Percentiles rank a stretch among this genome's conserved stretches.
Evolutionary conservation across 2,329 filamentous ascomycete species (phyloP).

Genomic region (Thielaviopsis populi): DNA sequence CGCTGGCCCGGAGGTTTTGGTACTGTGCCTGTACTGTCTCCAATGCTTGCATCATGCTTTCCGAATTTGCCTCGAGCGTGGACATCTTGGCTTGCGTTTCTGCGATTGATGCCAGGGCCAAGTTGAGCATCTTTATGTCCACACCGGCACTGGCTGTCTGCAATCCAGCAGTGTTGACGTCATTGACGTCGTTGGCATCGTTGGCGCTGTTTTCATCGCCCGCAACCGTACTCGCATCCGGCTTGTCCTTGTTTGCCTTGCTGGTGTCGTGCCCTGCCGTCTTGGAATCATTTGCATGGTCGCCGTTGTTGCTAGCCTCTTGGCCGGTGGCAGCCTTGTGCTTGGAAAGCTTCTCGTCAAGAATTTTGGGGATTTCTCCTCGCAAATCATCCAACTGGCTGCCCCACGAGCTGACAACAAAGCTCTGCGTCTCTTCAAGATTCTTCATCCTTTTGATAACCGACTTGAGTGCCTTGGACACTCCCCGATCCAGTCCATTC

Average conservation of each 20-base stretch:
- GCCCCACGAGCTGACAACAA: conserved; percentile 8
- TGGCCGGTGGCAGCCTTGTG: not conserved
- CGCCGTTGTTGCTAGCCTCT: not conserved
- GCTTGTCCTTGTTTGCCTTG: not conserved
- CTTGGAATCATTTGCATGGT: not conserved
- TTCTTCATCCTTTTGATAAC: conserved; percentile 8
- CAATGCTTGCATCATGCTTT: not conserved
- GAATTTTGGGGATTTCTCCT: conserved; percentile 1
- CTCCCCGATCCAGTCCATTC: not conserved
- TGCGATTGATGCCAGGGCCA: not conserved
- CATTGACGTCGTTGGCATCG: too few species aligned
- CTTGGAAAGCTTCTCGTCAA: conserved; percentile 1
- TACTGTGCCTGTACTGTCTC: conserved; percentile 10
- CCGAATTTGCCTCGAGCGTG: not conserved
- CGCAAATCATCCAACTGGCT: conserved; percentile 8
- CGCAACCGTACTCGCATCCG: not conserved
- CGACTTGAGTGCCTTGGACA: not conserved
- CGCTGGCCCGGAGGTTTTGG: conserved; percentile 4
- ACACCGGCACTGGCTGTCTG: not conserved
- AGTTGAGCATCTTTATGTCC: not conserved
- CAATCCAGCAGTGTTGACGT: not conserved
- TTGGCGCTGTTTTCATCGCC: not conserved
- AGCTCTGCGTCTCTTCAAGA: conserved; percentile 5
- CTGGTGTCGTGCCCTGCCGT: not conserved
- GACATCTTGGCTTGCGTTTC: not conserved